Conservation (phyloP, 2,329 filamentous ascomycete genomes). For the Aspergillus uvarum region DNA sequence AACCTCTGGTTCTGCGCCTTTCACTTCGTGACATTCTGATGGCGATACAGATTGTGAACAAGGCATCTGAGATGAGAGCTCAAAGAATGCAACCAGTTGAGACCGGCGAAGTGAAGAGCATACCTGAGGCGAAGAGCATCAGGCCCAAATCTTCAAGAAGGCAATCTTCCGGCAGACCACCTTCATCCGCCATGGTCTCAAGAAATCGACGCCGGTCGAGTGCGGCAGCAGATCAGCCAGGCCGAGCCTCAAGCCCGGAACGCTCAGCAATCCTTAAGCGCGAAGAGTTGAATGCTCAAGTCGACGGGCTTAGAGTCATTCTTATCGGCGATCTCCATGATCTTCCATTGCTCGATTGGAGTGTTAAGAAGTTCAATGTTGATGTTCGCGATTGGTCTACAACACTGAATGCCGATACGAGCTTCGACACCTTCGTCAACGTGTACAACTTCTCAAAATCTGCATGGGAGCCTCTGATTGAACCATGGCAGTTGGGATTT, state of each 20-base stretch:
- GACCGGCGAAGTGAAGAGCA: conserved; percentile 55
- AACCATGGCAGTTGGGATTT: conserved; percentile 94
- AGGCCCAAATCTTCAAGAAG: conserved; percentile 44
- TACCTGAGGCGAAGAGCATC: conserved; percentile 44
- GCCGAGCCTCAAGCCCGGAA: conserved; percentile 39
- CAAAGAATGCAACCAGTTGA: conserved; percentile 48
- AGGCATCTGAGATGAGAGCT: conserved; percentile 80
- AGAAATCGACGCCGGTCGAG: conserved; percentile 49
- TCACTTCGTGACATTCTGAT: conserved; percentile 93
- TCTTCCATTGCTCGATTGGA: conserved; percentile 89
- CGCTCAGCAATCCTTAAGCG: conserved; percentile 59
- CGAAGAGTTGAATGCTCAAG: conserved; percentile 80
- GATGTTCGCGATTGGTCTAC: conserved; percentile 89
- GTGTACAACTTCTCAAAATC: conserved; percentile 99
- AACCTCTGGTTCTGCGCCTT: conserved; percentile 84
- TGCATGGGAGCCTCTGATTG: conserved; percentile 92
- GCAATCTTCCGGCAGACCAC: conserved; percentile 48
- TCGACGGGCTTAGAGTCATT: conserved; percentile 88
- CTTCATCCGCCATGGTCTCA: conserved; percentile 45
- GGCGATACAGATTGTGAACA: conserved; percentile 86
- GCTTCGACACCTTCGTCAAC: conserved; percentile 91
- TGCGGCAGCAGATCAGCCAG: conserved; percentile 38
- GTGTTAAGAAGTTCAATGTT: conserved; percentile 83
- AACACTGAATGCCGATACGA: conserved; percentile 79
- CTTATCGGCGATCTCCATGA: conserved; percentile 96